phyloP scores from a whole-genome alignment of 176 grass and related monocot species.

The Phyllostachys edulis region DNA sequence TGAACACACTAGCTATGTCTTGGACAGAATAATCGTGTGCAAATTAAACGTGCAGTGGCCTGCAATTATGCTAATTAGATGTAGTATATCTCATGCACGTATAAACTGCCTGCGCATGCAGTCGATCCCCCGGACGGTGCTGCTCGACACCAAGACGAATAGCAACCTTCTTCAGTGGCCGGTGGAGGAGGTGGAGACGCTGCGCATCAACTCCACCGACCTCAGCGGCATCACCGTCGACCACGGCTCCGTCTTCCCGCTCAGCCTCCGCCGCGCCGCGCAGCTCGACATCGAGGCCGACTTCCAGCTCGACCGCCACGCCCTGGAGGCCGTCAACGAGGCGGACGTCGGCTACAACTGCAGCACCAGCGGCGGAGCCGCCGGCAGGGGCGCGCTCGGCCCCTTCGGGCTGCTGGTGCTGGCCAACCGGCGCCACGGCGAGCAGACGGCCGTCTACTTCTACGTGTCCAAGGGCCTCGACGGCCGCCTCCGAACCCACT shows the following conservation, averaged over 20 bases:
- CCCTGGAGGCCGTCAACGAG: neutral
- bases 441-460: slow-evolving; percentile 60
- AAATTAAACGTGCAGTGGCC: too few species aligned
- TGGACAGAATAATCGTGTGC: too few species aligned
- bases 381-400: slow-evolving; percentile 34
- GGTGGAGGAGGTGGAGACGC: slow-evolving; percentile 48
- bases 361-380: slow-evolving; percentile 44
- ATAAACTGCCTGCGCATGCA: slow-evolving; percentile 1
- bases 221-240: slow-evolving; percentile 33
- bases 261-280: slow-evolving; percentile 26
- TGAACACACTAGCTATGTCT: too few species aligned
- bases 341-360: slow-evolving; percentile 48
- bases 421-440: slow-evolving; percentile 5
- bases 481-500: slow-evolving; percentile 40
- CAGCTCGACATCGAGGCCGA: slow-evolving; percentile 59
- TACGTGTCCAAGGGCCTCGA: slow-evolving; percentile 41
- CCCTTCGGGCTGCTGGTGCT: slow-evolving; percentile 61
- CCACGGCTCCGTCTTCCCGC: slow-evolving; percentile 18
- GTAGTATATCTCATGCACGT: too few species aligned
- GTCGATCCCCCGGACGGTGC: slow-evolving; percentile 50
- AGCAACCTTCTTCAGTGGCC: slow-evolving; percentile 70
- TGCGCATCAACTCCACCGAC: slow-evolving; percentile 35
- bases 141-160: slow-evolving; percentile 49
- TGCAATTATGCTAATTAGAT: too few species aligned
- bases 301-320: slow-evolving; percentile 38